phyloP scores from a whole-genome alignment of 192 early-diverging fungal genomes.

The Linnemannia zychae region DNA sequence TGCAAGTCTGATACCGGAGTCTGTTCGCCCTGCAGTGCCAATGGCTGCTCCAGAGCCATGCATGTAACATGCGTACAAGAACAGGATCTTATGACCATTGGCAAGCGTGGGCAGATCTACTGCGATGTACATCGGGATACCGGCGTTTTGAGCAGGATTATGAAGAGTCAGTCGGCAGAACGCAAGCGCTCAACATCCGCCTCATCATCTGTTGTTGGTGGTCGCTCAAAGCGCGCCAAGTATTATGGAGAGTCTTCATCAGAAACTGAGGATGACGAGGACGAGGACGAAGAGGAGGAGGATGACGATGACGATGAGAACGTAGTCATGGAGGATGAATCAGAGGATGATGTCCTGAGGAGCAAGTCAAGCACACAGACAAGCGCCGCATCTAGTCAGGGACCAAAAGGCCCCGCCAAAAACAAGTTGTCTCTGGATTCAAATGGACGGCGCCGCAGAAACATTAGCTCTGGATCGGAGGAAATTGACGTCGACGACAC shows the following conservation, averaged over 20 bases:
- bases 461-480: constrained; percentile 38
- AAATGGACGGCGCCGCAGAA: constrained; percentile 25
- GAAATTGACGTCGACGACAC: constrained; percentile 52
- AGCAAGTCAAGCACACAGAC: constrained; percentile 14
- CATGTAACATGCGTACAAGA: constrained; percentile 54
- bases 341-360: constrained; percentile 19
- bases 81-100: constrained; percentile 19
- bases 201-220: neutral
- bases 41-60: constrained; percentile 32
- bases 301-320: constrained; percentile 34
- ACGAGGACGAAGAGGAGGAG: constrained; percentile 20
- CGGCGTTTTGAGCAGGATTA: constrained; percentile 30
- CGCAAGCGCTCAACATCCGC: neutral
- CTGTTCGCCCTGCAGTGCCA: constrained; percentile 32
- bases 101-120: constrained; percentile 18
- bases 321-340: constrained; percentile 10
- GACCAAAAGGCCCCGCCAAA: constrained; percentile 14
- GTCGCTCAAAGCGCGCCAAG: constrained; percentile 36
- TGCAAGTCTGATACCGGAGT: constrained; percentile 42
- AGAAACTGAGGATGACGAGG: constrained; percentile 34
- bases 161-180: constrained; percentile 19
- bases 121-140: constrained; percentile 42
- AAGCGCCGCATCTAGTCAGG: constrained; percentile 1
- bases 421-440: constrained; percentile 13
- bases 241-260: constrained; percentile 35